These are phyloP conservation scores for Chaetomium sp. DNA, from an alignment of 2,329 filamentous ascomycete species.

Conservation along the genomic window DNA sequence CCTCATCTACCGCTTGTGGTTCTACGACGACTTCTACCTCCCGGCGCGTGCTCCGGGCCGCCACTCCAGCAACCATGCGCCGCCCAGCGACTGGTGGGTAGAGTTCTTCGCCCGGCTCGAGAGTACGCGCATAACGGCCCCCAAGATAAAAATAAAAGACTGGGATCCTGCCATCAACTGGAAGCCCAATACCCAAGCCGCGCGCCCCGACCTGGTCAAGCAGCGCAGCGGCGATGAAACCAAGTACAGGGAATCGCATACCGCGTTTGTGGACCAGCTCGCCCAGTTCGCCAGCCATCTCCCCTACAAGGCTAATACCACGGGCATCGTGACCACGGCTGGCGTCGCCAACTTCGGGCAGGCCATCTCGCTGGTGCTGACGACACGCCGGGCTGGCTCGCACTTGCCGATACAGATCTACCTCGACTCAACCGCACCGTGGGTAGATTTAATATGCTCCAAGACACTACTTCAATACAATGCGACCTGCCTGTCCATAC, in stretches of 20 bases:
- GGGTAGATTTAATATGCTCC: constrained; percentile 40
- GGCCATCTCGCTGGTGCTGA: constrained; percentile 52
- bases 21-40: constrained; percentile 6
- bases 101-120: constrained; percentile 29
- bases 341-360: constrained; percentile 52
- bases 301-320: constrained; percentile 39
- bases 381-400: constrained; percentile 54
- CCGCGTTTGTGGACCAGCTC: constrained; percentile 42
- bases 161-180: constrained; percentile 12
- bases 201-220: constrained; percentile 16
- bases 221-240: constrained; percentile 24
- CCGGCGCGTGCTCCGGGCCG: neutral
- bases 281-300: constrained; percentile 39
- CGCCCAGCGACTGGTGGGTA: constrained; percentile 23
- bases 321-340: constrained; percentile 55
- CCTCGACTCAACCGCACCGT: constrained; percentile 40
- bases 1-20: neutral
- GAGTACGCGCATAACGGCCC: constrained; percentile 14
- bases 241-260: constrained; percentile 37
- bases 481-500: constrained; percentile 41
- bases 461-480: constrained; percentile 37
- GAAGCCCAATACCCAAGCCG: constrained; percentile 5
- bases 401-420: constrained; percentile 50
- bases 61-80: neutral
- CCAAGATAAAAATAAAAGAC: constrained; percentile 4